A percentile compares a stretch with the other conserved stretches of the same genome.
phyloP scores from a whole-genome alignment of 306 rosid genomes.

The Casuarina cunninghamiana region DNA sequence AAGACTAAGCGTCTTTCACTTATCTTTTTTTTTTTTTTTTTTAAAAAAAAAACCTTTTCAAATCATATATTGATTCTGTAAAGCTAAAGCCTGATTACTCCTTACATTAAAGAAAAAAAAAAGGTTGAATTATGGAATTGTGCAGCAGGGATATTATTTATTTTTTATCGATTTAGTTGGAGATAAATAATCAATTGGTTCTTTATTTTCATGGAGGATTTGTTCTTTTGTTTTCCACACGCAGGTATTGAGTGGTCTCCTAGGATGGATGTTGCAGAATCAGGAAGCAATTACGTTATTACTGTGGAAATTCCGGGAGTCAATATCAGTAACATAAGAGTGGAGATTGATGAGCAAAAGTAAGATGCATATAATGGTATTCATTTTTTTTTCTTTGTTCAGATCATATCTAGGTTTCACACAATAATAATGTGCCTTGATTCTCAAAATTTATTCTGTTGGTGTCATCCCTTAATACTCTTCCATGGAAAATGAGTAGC shows the following conservation, averaged over 20 bases:
- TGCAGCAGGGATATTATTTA: background rate
- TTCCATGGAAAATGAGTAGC: background rate
- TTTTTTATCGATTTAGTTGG: background rate
- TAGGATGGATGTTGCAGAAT: constrained; percentile 79
- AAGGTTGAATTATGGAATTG: background rate
- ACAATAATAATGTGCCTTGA: background rate
- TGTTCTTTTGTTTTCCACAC: background rate
- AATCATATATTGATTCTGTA: no score
- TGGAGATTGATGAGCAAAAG: constrained; percentile 83
- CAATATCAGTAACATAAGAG: constrained; percentile 59
- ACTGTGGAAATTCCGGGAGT: constrained; percentile 84
- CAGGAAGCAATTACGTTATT: constrained; percentile 54
- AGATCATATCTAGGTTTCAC: background rate
- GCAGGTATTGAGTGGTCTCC: constrained; percentile 71
- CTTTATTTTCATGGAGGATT: background rate
- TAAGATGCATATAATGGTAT: constrained; percentile 36
- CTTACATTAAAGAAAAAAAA: no score
- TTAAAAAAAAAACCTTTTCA: no score
- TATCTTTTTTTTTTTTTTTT: background rate
- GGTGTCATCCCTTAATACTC: background rate
- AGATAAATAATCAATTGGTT: background rate
- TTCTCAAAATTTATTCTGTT: background rate
- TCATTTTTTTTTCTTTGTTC: background rate
- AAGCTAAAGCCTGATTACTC: no score
- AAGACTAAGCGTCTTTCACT: no score